Evolutionary conservation across 2,329 filamentous ascomycete genomes (phyloP), one percentile per base, ranked within the genome.

Genomic region (Chrysosporium queenslandicum): DNA sequence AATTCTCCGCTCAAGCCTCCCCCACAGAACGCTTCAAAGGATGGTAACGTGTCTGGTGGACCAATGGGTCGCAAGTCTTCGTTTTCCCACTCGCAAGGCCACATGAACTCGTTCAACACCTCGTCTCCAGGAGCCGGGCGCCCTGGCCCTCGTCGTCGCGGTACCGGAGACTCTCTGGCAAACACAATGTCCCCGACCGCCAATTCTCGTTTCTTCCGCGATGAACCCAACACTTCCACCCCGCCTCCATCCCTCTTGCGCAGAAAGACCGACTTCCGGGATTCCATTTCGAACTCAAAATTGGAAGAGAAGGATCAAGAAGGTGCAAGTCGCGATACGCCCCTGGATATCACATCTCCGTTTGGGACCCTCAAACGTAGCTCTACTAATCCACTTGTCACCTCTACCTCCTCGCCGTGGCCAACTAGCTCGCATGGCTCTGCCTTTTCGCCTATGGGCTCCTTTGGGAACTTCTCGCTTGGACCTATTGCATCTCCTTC

Each of bases 1-100:
- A 98, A 97, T 68, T 96, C 92, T 32, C 86, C 89, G 30, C 75
- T 96, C 60, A 97, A 97, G 70, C 85, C 87, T 7, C 86, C 87
- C 18, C 80, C 82, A 29, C 85, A 87, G 63, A 79, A 74, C 56
- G 67, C 73, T 21, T 23, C 47, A 23, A 91, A 87, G 72, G 81
- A 71, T 68, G 67, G 64, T 54, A 53, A 57, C 29, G 58, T 53
- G 47, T 47, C 63, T n/a, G 58, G 60, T 29, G 76, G 68, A 55
- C 77, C 66, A 66, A 77, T 67, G 67, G 77, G 69, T 67, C 86
- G 91, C 53, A 96, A 95, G 71, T 76, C 82, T 14, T 96, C 90
- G 0, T 70, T 95, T 46, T 92, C 90, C 18, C 74, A 75, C 55
- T 66, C 68, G 14, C 83, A 87, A 57, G 81, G 77, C 47, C 77